A percentile compares a stretch with the other conserved stretches of the same genome.
Conservation (phyloP, 1,284 basidiomycete species). For the Salmacisia buchloeana region DNA sequence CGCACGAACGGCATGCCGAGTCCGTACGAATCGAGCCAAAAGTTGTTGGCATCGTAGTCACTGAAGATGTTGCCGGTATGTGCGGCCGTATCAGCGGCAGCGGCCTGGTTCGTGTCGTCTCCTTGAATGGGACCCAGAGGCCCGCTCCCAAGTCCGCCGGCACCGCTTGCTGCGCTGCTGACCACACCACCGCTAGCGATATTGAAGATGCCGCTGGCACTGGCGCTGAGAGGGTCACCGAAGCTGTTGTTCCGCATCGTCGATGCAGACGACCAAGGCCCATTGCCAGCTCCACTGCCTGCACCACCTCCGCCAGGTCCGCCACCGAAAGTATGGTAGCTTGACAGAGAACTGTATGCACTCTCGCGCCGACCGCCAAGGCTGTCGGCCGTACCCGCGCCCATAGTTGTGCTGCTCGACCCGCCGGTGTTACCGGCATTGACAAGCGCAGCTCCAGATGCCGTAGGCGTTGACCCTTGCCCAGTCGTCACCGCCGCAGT, state of each 20-base stretch:
- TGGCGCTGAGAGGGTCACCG: background rate
- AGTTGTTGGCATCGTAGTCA: too few species aligned
- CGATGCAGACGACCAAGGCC: slow-evolving; percentile 3
- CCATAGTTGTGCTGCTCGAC: background rate
- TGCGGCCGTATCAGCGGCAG: too few species aligned
- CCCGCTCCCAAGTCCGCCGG: background rate
- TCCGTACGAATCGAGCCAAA: background rate
- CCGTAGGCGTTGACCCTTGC: background rate
- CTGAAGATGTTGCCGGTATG: too few species aligned
- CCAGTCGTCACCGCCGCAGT: too few species aligned
- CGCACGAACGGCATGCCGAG: background rate
- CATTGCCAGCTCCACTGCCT: too few species aligned
- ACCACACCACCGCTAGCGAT: too few species aligned
- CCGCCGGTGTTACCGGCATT: background rate
- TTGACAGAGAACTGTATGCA: background rate
- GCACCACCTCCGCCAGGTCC: background rate
- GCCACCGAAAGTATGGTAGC: slow-evolving; percentile 2
- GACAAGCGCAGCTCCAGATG: background rate
- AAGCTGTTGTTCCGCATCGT: slow-evolving; percentile 1
- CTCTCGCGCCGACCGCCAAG: background rate
- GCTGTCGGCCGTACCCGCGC: background rate
- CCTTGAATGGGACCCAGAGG: too few species aligned
- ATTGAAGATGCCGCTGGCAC: too few species aligned
- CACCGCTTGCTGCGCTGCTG: background rate
- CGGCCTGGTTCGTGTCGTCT: too few species aligned